These are phyloP conservation scores for Micromonas commoda DNA, from an alignment of 139 green algal genomes.

Conservation along the genomic window DNA sequence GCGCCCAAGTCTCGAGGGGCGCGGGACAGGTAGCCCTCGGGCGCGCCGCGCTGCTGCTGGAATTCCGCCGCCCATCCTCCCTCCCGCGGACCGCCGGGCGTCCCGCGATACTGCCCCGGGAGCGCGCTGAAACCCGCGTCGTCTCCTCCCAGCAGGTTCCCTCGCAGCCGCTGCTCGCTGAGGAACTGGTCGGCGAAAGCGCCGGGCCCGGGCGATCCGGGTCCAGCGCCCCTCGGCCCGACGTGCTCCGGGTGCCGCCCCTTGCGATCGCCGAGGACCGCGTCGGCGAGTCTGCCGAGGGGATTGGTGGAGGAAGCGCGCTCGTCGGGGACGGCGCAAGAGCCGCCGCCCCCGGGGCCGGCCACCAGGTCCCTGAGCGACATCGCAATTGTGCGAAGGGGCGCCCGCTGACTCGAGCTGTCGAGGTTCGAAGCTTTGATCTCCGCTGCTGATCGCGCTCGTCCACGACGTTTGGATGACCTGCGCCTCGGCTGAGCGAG, in stretches of 20 bases:
- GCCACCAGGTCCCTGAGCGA: not conserved
- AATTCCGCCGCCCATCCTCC: not conserved
- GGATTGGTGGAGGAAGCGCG: not conserved
- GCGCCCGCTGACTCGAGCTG: too few relatives aligned
- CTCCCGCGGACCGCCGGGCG: not conserved
- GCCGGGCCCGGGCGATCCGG: not conserved
- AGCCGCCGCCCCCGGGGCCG: too few relatives aligned
- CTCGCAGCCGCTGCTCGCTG: not conserved
- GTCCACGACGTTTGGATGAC: too few relatives aligned
- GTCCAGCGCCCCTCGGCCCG: not conserved
- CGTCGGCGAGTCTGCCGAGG: not conserved
- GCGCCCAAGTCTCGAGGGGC: too few relatives aligned
- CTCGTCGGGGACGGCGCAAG: not conserved
- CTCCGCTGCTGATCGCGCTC: too few relatives aligned
- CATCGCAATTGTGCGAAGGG: too few relatives aligned
- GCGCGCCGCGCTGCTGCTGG: too few relatives aligned
- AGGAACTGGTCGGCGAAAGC: not conserved
- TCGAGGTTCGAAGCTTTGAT: too few relatives aligned
- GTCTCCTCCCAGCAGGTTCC: not conserved
- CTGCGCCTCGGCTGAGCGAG: too few relatives aligned
- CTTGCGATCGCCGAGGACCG: constrained; percentile 6
- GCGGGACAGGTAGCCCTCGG: too few relatives aligned
- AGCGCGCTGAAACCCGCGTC: not conserved
- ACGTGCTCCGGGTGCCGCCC: not conserved
- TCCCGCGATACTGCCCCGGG: not conserved